Percentiles rank a stretch among this genome's conserved stretches.
These are phyloP conservation scores for Leavenworthia alabamica DNA, from an alignment of 345 rosid species.

Conservation along the genomic window DNA sequence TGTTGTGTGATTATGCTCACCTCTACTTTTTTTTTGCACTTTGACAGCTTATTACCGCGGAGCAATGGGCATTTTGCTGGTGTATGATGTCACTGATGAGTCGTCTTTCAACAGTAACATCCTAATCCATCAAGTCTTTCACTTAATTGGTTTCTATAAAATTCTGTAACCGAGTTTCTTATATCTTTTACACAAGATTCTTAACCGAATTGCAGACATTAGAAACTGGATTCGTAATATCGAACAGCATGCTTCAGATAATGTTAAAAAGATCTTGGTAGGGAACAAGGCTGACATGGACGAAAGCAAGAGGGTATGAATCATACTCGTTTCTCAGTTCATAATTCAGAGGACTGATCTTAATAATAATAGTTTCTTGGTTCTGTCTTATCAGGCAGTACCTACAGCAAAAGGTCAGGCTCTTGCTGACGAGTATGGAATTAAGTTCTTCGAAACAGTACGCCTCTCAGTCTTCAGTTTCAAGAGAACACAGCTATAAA, in stretches of 20 bases:
- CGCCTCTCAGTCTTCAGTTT: constrained; percentile 22
- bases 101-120: constrained; percentile 76
- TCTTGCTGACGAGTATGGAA: constrained; percentile 97
- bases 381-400: constrained; percentile 53
- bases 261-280: constrained; percentile 93
- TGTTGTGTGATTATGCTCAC: not conserved
- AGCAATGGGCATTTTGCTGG: constrained; percentile 90
- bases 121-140: constrained; percentile 6
- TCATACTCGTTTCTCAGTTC: not conserved
- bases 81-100: constrained; percentile 84
- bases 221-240: constrained; percentile 99
- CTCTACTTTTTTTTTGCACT: not conserved
- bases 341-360: too few relatives aligned
- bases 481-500: not conserved
- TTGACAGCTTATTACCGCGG: constrained; percentile 80
- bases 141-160: too few relatives aligned
- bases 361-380: not conserved
- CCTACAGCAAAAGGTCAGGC: constrained; percentile 97
- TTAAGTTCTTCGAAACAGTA: constrained; percentile 94
- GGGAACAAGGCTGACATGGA: constrained; percentile 99
- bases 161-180: too few relatives aligned
- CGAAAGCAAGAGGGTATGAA: constrained; percentile 88
- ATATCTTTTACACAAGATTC: not conserved
- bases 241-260: constrained; percentile 98
- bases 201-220: constrained; percentile 55